Evolutionary conservation across 345 rosid genomes (phyloP).

Genomic region (Geranium rotundifolium): DNA sequence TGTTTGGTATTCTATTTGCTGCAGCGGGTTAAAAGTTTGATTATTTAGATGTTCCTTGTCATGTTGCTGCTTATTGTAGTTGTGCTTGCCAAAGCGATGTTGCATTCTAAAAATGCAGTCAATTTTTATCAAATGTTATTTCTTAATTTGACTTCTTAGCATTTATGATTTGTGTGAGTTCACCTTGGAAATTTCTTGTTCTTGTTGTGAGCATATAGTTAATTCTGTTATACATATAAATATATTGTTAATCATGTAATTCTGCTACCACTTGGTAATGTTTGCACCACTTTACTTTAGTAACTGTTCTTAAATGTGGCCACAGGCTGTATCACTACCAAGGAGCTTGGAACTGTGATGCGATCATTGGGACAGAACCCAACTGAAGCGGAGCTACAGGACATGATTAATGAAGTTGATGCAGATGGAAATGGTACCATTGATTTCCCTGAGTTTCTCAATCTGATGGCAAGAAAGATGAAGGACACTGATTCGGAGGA

Average conservation of each 20-base stretch:
- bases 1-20: neutral
- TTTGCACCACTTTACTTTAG: neutral
- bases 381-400: conserved; percentile 42
- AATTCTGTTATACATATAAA: no score
- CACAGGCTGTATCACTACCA: conserved; percentile 37
- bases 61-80: no score
- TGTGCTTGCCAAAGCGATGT: no score
- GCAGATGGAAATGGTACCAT: conserved; percentile 45
- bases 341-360: conserved; percentile 45
- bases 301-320: conserved; percentile 1
- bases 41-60: no score
- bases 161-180: no score
- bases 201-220: no score
- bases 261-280: no score
- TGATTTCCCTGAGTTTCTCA: conserved; percentile 39
- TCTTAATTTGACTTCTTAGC: no score
- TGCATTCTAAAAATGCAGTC: no score
- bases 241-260: no score
- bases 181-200: no score
- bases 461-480: conserved; percentile 41
- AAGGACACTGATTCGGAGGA: conserved; percentile 42
- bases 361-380: conserved; percentile 37
- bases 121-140: no score
- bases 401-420: conserved; percentile 42
- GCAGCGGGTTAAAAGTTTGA: neutral